Percentiles rank a stretch among this genome's conserved stretches.
Conservation (phyloP, 2,329 filamentous ascomycete genomes). For the Aspergillus sp. region DNA sequence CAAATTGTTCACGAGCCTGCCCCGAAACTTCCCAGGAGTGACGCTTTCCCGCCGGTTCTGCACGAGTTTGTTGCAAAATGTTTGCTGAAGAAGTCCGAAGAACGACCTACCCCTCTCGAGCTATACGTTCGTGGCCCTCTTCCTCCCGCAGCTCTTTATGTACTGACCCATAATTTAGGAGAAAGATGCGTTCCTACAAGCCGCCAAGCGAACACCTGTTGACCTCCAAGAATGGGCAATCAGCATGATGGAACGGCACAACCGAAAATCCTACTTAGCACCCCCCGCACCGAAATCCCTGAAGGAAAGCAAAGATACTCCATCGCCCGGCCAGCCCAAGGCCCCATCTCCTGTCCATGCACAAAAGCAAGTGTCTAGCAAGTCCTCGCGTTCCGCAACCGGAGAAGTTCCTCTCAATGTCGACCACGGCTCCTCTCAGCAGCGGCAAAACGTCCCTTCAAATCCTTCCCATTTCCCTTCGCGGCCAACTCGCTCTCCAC, state of each 20-base stretch:
- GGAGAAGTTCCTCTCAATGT: slow-evolving; percentile 67
- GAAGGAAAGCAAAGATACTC: slow-evolving; percentile 47
- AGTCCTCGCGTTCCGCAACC: slow-evolving; percentile 56
- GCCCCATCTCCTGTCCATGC: not conserved
- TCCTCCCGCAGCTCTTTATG: not conserved
- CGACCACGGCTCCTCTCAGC: slow-evolving; percentile 30
- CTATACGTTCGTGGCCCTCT: slow-evolving; percentile 68
- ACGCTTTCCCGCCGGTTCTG: slow-evolving; percentile 91
- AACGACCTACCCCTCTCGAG: slow-evolving; percentile 87
- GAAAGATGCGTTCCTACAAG: slow-evolving; percentile 89
- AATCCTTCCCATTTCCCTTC: slow-evolving; percentile 21
- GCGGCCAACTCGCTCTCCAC: slow-evolving; percentile 32
- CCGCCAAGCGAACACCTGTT: slow-evolving; percentile 93
- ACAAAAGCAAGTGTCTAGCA: slow-evolving; percentile 12
- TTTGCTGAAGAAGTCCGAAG: slow-evolving; percentile 82
- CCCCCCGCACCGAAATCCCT: slow-evolving; percentile 78
- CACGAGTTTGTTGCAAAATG: slow-evolving; percentile 98
- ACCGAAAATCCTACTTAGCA: slow-evolving; percentile 89
- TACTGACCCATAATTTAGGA: slow-evolving; percentile 58
- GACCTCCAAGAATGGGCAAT: slow-evolving; percentile 92
- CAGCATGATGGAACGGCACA: slow-evolving; percentile 89
- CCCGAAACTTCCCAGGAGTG: slow-evolving; percentile 90
- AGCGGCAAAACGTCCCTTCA: slow-evolving; percentile 17
- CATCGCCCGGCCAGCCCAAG: slow-evolving; percentile 27
- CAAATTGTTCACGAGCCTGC: slow-evolving; percentile 97